Percentiles rank a stretch among this genome's conserved stretches.
Conservation (phyloP, 352 stramenopile species). For the Globisporangium nodosum region DNA sequence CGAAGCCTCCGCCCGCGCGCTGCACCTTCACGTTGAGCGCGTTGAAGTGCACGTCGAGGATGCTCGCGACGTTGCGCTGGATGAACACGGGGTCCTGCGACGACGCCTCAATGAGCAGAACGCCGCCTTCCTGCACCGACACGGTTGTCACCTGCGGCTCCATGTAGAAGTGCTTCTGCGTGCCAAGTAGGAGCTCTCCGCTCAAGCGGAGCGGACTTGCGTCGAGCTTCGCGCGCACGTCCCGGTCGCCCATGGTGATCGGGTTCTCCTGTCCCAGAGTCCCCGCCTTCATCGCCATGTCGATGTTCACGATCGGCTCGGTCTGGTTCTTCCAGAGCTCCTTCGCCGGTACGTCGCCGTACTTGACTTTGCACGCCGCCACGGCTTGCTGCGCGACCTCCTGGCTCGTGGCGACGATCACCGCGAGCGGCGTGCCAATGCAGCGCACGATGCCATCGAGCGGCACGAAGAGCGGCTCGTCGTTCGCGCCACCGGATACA, state of each 20-base stretch:
- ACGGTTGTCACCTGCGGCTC: conserved; percentile 86
- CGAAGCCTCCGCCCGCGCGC: conserved; percentile 95
- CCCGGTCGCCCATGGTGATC: conserved; percentile 70
- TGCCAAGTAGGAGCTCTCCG: conserved; percentile 85
- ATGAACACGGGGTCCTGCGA: conserved; percentile 93
- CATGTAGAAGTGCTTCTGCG: conserved; percentile 96
- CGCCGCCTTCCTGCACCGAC: conserved; percentile 79
- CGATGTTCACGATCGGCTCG: conserved; percentile 31
- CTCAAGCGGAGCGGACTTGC: conserved; percentile 91
- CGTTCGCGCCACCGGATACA: conserved; percentile 60
- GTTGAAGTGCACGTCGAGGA: conserved; percentile 85
- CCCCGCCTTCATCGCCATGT: conserved; percentile 21
- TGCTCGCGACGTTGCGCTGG: conserved; percentile 83
- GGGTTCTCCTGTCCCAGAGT: conserved; percentile 64
- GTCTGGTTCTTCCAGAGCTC: conserved; percentile 25
- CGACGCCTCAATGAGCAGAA: conserved; percentile 89
- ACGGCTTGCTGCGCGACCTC: conserved; percentile 84
- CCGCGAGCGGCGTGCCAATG: conserved; percentile 27
- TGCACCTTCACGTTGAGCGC: conserved; percentile 92
- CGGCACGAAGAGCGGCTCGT: conserved; percentile 39
- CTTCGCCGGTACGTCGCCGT: conserved; percentile 17
- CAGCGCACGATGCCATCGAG: conserved; percentile 32
- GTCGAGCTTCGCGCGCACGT: conserved; percentile 65
- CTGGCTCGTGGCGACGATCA: conserved; percentile 33
- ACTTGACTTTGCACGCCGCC: conserved; percentile 53